Conservation (phyloP, 139 green algal genomes). For the Ettlia oleoabundans region DNA sequence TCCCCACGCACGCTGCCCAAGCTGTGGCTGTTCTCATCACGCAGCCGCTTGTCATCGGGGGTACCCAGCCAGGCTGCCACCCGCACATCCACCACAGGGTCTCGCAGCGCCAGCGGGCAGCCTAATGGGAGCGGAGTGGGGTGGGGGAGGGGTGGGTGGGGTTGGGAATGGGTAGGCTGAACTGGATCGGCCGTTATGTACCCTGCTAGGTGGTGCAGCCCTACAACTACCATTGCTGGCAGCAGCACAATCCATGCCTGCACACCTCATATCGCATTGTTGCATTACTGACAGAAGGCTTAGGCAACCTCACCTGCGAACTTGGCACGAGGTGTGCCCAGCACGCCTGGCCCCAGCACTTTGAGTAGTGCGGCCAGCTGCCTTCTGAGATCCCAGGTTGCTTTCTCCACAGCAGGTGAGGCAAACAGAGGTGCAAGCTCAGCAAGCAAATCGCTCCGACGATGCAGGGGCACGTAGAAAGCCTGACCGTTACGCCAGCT, state of each 20-base stretch:
- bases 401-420: conserved; percentile 32
- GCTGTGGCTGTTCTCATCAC: neutral
- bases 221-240: neutral
- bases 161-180: neutral
- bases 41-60: conserved; percentile 53
- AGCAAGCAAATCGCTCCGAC: conserved; percentile 20
- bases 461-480: conserved; percentile 52
- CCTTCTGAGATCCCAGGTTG: conserved; percentile 64
- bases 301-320: no score
- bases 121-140: neutral
- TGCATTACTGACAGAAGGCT: no score
- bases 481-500: conserved; percentile 43
- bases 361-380: conserved; percentile 55
- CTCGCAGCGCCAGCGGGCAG: conserved; percentile 31
- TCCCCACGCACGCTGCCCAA: neutral
- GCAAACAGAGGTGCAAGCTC: conserved; percentile 46
- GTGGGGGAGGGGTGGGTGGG: neutral
- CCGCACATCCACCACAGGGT: conserved; percentile 77
- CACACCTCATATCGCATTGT: no score
- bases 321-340: conserved; percentile 3
- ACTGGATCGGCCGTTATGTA: no score
- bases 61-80: conserved; percentile 74
- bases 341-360: conserved; percentile 20
- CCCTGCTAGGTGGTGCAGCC: no score
- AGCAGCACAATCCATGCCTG: neutral